Percentiles rank a stretch among this genome's conserved stretches.
These are phyloP conservation scores for Nidularia pulvinata DNA, from an alignment of 768 basidiomycete genomes.

Conservation along the genomic window DNA sequence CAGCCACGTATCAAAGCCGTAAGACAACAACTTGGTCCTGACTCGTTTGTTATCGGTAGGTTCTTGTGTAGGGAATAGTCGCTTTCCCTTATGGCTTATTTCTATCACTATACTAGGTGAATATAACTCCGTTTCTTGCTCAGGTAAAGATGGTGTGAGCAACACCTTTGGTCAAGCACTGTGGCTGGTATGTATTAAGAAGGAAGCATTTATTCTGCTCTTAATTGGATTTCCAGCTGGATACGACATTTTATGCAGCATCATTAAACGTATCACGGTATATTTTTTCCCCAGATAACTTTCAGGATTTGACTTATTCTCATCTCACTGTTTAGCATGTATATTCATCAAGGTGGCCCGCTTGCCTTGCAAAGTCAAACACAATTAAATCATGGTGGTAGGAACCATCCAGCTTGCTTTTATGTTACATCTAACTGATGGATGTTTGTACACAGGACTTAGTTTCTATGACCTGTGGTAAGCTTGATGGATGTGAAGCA, in stretches of 20 bases:
- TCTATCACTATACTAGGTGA: conserved; percentile 30
- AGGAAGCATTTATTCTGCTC: background rate
- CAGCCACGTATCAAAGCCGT: conserved; percentile 49
- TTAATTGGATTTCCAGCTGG: conserved; percentile 20
- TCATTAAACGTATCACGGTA: conserved; percentile 50
- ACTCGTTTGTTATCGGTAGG: conserved; percentile 47
- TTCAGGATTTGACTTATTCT: background rate
- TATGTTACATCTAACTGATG: no score
- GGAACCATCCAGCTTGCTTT: conserved; percentile 2
- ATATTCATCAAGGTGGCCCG: conserved; percentile 56
- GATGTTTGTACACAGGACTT: conserved; percentile 16
- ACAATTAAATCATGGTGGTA: conserved; percentile 48
- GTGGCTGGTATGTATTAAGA: conserved; percentile 34
- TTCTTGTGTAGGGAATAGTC: background rate
- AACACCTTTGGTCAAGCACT: conserved; percentile 57
- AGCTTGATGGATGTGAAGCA: background rate
- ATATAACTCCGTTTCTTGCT: conserved; percentile 56
- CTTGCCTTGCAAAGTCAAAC: conserved; percentile 48
- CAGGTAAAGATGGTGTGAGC: conserved; percentile 45
- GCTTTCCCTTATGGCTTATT: background rate
- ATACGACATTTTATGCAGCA: conserved; percentile 46
- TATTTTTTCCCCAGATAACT: background rate
- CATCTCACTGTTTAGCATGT: conserved; percentile 27
- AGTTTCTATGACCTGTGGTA: conserved; percentile 50
- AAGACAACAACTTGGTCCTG: conserved; percentile 42